A percentile compares a stretch with the other conserved stretches of the same genome.
phyloP scores from a whole-genome alignment of 768 basidiomycete genomes.

The Boletus coccyginus region DNA sequence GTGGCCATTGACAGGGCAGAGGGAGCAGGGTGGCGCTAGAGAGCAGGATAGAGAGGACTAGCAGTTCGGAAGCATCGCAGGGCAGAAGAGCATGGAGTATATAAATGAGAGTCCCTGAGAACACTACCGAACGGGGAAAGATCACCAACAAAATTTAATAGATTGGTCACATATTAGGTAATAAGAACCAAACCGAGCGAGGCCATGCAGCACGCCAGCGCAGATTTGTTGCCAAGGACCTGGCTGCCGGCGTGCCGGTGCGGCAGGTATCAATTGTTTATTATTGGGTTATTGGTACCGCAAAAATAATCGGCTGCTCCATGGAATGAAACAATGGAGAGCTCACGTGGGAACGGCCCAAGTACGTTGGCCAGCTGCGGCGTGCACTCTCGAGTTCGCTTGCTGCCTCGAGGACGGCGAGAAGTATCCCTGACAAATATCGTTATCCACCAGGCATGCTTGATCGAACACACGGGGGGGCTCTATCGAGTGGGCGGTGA shows the following conservation, averaged over 20 bases:
- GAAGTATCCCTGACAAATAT: constrained; percentile 22
- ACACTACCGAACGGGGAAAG: constrained; percentile 10
- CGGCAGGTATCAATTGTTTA: constrained; percentile 25
- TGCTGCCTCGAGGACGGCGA: constrained; percentile 33
- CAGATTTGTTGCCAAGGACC: constrained; percentile 16
- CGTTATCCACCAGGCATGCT: constrained; percentile 21
- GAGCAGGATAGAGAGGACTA: constrained; percentile 7
- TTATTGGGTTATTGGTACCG: constrained; percentile 33
- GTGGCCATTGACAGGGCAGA: constrained; percentile 25
- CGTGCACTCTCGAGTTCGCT: constrained; percentile 27
- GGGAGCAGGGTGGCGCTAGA: constrained; percentile 19
- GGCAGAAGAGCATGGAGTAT: constrained; percentile 15
- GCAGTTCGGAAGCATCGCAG: constrained; percentile 18
- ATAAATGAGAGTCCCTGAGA: constrained; percentile 24
- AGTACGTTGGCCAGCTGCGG: constrained; percentile 11
- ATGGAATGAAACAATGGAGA: constrained; percentile 31
- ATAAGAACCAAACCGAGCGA: constrained; percentile 24
- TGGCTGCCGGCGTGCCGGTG: constrained; percentile 17
- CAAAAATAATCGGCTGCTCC: constrained; percentile 19
- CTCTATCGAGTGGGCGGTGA: constrained; percentile 11
- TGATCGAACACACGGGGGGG: constrained; percentile 20
- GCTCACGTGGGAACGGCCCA: constrained; percentile 28
- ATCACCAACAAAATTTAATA: constrained; percentile 6
- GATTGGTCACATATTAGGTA: constrained; percentile 13
- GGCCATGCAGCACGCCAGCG: constrained; percentile 14